phyloP scores from a whole-genome alignment of 176 grass and related monocot species.

The Thinopyrum elongatum region DNA sequence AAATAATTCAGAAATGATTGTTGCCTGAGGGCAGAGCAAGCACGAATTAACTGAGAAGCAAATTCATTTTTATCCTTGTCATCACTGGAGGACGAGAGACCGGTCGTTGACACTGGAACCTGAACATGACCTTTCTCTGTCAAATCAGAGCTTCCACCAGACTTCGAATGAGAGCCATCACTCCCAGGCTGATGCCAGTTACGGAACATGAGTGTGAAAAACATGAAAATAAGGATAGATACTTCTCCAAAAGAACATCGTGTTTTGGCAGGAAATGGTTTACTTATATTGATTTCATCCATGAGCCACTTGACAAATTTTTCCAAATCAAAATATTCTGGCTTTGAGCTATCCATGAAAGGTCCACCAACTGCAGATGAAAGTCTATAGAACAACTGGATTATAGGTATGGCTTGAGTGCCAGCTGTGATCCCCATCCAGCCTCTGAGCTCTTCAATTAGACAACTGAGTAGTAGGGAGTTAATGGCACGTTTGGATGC shows the following conservation, averaged over 20 bases:
- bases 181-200: constrained; percentile 96
- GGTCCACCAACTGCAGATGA: constrained; percentile 95
- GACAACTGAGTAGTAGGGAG: constrained; percentile 69
- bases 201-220: constrained; percentile 97
- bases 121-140: constrained; percentile 62
- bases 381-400: constrained; percentile 93
- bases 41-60: constrained; percentile 77
- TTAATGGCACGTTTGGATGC: constrained; percentile 90
- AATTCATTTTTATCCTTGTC: constrained; percentile 91
- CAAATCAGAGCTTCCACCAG: constrained; percentile 62
- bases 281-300: constrained; percentile 83
- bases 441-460: constrained; percentile 87
- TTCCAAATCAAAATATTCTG: constrained; percentile 90
- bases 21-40: constrained; percentile 85
- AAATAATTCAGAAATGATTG: constrained; percentile 93
- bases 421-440: constrained; percentile 91
- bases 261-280: constrained; percentile 72
- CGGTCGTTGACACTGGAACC: constrained; percentile 37
- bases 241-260: constrained; percentile 88
- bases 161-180: constrained; percentile 62
- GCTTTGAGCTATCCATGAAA: constrained; percentile 94
- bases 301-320: constrained; percentile 96
- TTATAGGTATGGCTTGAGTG: constrained; percentile 81
- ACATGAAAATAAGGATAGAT: constrained; percentile 97
- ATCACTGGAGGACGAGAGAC: constrained; percentile 47